Evolutionary conservation across 2,329 filamentous ascomycete species (phyloP), one percentile per base, ranked within the genome.

Genomic region (Pleomassaria siparia): DNA sequence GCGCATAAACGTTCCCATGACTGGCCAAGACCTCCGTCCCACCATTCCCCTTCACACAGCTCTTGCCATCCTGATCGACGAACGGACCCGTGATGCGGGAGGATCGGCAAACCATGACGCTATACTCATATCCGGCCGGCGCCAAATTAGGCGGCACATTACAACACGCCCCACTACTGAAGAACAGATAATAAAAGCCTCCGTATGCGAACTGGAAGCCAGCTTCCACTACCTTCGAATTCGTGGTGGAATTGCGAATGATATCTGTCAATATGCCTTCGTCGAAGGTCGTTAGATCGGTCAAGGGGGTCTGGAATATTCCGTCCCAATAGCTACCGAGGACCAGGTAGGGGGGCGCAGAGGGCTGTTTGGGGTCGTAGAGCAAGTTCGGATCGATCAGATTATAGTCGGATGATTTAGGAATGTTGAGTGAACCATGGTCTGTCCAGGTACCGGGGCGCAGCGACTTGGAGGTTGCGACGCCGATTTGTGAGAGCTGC

Each of bases 271-370:
- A 50, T 1, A 5, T 8, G 6, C 15, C 32, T 1, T 47, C 40
- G 1, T 33, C 37, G 37, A 52, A 53, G 2, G 43, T 46, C 3
- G 46, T 43, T 9, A 58, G 40, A 4, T 55, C 18, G 1, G 9
- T 16, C 44, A 87, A 73, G 9, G 71, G 61, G 0, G 81, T 80
- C 59, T 85, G 83, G 67, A 81, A 85, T 50, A 88, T 78, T 56
- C 82, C 80, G 4, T 72, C 65, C 84, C 84, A 89, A 73, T 84
- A 88, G 20, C 80, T 84, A 16, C 85, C 86, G 51, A 87, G 88
- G 47, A 76, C 83, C 58, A 83, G 69, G 44, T 76, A 75, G 24
- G 76, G 75, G 0, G 54, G 43, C 2, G 29, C 41, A 1, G 39
- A 40, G 1, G 46, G 12, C 64, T 67, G 44, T 15, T 75, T 53